phyloP scores from a whole-genome alignment of 2,329 filamentous ascomycete species.

The Teratosphaeriaceae sp. region DNA sequence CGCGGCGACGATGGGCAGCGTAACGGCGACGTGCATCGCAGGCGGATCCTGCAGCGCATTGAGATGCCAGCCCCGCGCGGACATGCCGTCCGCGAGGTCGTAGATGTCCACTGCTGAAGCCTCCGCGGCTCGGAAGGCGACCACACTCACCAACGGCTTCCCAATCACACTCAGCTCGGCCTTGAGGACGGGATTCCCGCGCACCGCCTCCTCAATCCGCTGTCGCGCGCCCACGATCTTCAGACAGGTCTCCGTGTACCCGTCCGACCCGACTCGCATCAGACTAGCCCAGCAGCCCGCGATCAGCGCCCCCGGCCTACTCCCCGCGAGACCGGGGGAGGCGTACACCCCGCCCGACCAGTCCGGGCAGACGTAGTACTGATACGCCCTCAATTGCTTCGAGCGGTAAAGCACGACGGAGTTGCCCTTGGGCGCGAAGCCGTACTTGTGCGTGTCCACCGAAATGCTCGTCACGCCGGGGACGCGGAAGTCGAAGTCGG shows the following conservation, averaged over 20 bases:
- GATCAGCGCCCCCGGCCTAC: slow-evolving; percentile 85
- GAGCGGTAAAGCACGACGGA: slow-evolving; percentile 87
- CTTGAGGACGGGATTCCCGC: too few relatives aligned
- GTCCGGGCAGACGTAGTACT: slow-evolving; percentile 93
- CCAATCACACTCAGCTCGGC: slow-evolving; percentile 77
- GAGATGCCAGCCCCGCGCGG: slow-evolving; percentile 81
- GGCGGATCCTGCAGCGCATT: slow-evolving; percentile 89
- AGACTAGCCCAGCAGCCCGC: slow-evolving; percentile 92
- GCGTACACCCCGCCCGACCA: slow-evolving; percentile 97
- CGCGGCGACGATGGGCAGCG: slow-evolving; percentile 73
- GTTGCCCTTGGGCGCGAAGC: slow-evolving; percentile 97
- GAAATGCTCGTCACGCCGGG: slow-evolving; percentile 93
- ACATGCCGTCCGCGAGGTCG: slow-evolving; percentile 87
- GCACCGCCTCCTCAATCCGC: slow-evolving; percentile 70
- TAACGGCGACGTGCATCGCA: slow-evolving; percentile 91
- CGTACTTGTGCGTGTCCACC: slow-evolving; percentile 98
- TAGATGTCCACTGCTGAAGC: slow-evolving; percentile 76
- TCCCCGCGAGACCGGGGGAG: slow-evolving; percentile 85
- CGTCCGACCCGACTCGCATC: slow-evolving; percentile 78
- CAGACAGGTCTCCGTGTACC: slow-evolving; percentile 80
- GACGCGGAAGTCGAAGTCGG: slow-evolving; percentile 87
- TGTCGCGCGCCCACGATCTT: slow-evolving; percentile 83
- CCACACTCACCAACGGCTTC: slow-evolving; percentile 78
- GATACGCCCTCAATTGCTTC: slow-evolving; percentile 69
- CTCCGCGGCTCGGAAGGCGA: slow-evolving; percentile 62